Conservation (phyloP, 192 early-diverging fungal species). For the Rhizoclosmatium sp. region DNA sequence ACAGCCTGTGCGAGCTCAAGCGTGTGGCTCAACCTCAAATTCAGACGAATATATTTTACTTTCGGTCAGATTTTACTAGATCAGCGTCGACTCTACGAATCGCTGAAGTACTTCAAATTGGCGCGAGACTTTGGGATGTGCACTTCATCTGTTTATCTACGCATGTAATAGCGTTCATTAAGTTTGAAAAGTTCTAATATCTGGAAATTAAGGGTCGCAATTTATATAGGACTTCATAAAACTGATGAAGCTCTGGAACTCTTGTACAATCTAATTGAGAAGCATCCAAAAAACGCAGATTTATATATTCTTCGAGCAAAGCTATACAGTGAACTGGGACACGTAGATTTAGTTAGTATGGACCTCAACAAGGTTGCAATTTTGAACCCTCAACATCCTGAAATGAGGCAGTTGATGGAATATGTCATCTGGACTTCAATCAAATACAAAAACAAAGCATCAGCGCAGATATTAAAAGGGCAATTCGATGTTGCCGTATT, state of each 20-base stretch:
- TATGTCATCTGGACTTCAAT: constrained; percentile 49
- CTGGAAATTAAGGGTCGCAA: constrained; percentile 32
- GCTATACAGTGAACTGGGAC: constrained; percentile 47
- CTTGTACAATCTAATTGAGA: constrained; percentile 49
- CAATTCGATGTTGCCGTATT: constrained; percentile 45
- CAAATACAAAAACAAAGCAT: constrained; percentile 57
- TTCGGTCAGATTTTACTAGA: constrained; percentile 58
- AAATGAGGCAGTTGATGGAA: constrained; percentile 44
- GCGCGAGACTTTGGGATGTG: constrained; percentile 35
- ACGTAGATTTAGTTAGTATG: constrained; percentile 52
- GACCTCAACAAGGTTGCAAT: constrained; percentile 43
- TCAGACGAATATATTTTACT: constrained; percentile 39
- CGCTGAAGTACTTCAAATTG: constrained; percentile 42
- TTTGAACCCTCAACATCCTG: constrained; percentile 50
- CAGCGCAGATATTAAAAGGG: constrained; percentile 51
- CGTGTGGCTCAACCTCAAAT: constrained; percentile 15
- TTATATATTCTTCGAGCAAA: constrained; percentile 57
- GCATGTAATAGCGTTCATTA: constrained; percentile 36
- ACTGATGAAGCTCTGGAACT: constrained; percentile 48
- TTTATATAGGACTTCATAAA: constrained; percentile 44
- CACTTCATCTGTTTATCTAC: constrained; percentile 29
- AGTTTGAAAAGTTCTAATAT: constrained; percentile 9
- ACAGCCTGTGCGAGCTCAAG: constrained; percentile 22
- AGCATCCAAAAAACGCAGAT: constrained; percentile 39
- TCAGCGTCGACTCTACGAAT: constrained; percentile 53